A percentile compares a stretch with the other conserved stretches of the same genome.
phyloP scores from a whole-genome alignment of 1,139 yeast genomes.

The Geotrichum bryndzae region DNA sequence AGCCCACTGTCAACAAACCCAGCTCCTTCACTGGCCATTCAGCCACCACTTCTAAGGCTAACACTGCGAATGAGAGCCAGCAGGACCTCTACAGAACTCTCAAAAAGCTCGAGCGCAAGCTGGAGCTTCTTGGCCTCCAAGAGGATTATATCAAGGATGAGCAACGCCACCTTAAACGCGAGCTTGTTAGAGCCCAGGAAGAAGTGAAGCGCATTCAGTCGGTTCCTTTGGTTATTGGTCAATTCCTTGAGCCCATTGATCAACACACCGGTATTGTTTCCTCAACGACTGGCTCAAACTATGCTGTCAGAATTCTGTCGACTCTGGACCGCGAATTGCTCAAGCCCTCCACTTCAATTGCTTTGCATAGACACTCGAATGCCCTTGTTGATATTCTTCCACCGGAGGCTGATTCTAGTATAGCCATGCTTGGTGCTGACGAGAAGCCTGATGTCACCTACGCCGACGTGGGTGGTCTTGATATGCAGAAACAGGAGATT shows the following conservation, averaged over 20 bases:
- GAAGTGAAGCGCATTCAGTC: constrained; percentile 96
- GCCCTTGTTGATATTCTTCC: constrained; percentile 96
- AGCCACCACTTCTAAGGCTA: neutral
- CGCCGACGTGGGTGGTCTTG: constrained; percentile 97
- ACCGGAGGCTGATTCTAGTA: constrained; percentile 97
- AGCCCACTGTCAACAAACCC: constrained; percentile 29
- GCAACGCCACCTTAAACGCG: constrained; percentile 92
- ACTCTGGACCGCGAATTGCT: constrained; percentile 91
- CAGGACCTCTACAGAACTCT: constrained; percentile 72
- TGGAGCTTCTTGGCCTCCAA: constrained; percentile 75
- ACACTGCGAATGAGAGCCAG: neutral
- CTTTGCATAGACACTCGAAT: constrained; percentile 95
- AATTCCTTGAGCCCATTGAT: constrained; percentile 95
- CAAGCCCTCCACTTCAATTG: constrained; percentile 93
- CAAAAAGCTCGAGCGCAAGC: constrained; percentile 83
- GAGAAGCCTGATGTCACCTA: constrained; percentile 81
- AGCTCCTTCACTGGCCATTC: neutral
- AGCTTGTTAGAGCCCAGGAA: constrained; percentile 92
- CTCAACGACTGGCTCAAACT: constrained; percentile 95
- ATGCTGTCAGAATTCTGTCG: constrained; percentile 89
- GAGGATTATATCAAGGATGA: constrained; percentile 97
- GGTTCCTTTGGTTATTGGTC: constrained; percentile 97
- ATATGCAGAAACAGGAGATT: constrained; percentile 98
- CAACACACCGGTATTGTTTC: constrained; percentile 95
- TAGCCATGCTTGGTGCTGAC: constrained; percentile 88